These are phyloP conservation scores for Blastomyces silverae DNA, from an alignment of 2,329 filamentous ascomycete genomes.

Conservation along the genomic window DNA sequence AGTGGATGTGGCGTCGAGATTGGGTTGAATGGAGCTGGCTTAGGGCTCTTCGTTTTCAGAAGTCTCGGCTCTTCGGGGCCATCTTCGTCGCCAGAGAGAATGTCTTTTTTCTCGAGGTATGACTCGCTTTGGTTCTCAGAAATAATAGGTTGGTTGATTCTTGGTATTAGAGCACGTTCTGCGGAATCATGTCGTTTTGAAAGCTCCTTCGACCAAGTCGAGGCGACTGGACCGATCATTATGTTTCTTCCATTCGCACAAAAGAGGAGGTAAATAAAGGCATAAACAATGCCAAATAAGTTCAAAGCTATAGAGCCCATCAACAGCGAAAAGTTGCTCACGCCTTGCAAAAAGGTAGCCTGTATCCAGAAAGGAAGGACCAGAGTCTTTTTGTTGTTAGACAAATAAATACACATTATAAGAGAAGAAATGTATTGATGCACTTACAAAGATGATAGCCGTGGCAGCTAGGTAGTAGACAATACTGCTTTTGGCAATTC, in stretches of 20 bases:
- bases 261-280: conserved; percentile 25
- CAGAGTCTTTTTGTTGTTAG: conserved; percentile 18
- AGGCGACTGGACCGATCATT: conserved; percentile 9
- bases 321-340: conserved; percentile 18
- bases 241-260: conserved; percentile 22
- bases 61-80: conserved; percentile 6
- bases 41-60: background rate
- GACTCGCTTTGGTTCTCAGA: background rate
- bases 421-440: background rate
- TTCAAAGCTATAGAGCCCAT: conserved; percentile 25
- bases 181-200: background rate
- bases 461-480: conserved; percentile 26
- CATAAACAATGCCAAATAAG: conserved; percentile 24
- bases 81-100: background rate
- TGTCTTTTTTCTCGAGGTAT: background rate
- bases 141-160: conserved; percentile 8
- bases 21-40: background rate
- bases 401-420: background rate
- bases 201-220: conserved; percentile 15
- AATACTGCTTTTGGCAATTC: conserved; percentile 24
- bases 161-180: background rate
- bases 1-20: background rate
- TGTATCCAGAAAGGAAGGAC: conserved; percentile 25
- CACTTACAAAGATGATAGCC: conserved; percentile 24
- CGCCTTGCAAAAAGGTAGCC: conserved; percentile 10